phyloP scores from a whole-genome alignment of 2,329 filamentous ascomycete genomes.

The Penicillium capsulatum region DNA sequence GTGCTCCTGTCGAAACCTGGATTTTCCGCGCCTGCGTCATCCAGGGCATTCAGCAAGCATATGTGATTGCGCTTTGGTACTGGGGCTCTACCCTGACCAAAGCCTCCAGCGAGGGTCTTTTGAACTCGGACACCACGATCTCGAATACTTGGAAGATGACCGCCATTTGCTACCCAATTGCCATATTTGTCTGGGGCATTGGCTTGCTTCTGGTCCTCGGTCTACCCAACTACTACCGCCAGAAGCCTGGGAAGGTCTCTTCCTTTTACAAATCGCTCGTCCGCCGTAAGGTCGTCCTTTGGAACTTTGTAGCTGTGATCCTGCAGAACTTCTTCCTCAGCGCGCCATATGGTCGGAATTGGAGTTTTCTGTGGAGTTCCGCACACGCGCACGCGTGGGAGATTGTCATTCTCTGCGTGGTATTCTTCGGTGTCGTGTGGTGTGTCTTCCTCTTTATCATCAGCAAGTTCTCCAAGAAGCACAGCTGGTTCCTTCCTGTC shows the following conservation, averaged over 20 bases:
- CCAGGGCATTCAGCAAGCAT: constrained; percentile 63
- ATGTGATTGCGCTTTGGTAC: constrained; percentile 62
- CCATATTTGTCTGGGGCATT: constrained; percentile 53
- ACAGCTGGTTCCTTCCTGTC: constrained; percentile 64
- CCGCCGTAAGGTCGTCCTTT: constrained; percentile 61
- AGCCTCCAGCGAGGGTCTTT: constrained; percentile 41
- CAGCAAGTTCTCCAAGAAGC: constrained; percentile 53
- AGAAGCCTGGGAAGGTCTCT: constrained; percentile 59
- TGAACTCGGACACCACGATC: constrained; percentile 32
- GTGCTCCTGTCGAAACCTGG: constrained; percentile 60
- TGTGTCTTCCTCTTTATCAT: constrained; percentile 45
- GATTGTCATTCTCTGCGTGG: constrained; percentile 49
- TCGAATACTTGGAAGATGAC: constrained; percentile 45
- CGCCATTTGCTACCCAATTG: constrained; percentile 57
- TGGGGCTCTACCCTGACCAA: constrained; percentile 57
- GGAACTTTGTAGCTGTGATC: constrained; percentile 62
- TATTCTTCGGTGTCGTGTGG: constrained; percentile 57
- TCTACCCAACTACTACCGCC: constrained; percentile 63
- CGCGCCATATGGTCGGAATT: constrained; percentile 63
- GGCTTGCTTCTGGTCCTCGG: constrained; percentile 55
- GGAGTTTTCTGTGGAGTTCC: constrained; percentile 61
- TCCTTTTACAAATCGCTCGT: constrained; percentile 61
- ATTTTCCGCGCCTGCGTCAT: constrained; percentile 63
- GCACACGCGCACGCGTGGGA: constrained; percentile 54
- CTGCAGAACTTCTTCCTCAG: constrained; percentile 66